These are phyloP conservation scores for Yamadazyma phyllophila DNA, from an alignment of 805 yeast genomes.

Conservation along the genomic window DNA sequence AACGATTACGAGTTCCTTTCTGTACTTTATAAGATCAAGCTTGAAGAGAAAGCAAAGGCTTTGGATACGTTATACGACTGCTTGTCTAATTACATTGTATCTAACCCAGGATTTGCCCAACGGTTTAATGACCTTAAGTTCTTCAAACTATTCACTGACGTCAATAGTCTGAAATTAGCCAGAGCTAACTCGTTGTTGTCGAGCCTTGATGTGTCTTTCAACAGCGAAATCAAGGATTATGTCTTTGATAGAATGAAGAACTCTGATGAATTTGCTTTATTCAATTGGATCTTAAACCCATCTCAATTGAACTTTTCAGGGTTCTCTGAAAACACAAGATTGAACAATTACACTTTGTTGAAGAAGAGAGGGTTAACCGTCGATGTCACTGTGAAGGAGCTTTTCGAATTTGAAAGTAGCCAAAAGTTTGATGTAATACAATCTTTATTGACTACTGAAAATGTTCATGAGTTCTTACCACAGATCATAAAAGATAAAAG, in stretches of 20 bases:
- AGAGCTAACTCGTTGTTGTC: slow-evolving; percentile 4
- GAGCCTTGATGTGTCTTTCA: slow-evolving; percentile 3
- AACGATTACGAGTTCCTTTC: slow-evolving; percentile 15
- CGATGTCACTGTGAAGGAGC: slow-evolving; percentile 4
- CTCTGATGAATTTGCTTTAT: not conserved
- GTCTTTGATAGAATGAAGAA: slow-evolving; percentile 8
- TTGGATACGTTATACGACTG: slow-evolving; percentile 6
- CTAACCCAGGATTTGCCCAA: slow-evolving; percentile 2
- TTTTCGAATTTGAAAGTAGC: slow-evolving; percentile 5
- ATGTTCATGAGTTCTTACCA: slow-evolving; percentile 3
- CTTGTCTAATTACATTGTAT: slow-evolving; percentile 8
- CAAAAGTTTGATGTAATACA: slow-evolving; percentile 6
- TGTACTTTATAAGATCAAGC: slow-evolving; percentile 3
- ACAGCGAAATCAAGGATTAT: slow-evolving; percentile 3
- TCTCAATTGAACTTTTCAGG: slow-evolving; percentile 9
- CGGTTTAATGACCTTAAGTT: slow-evolving; percentile 6
- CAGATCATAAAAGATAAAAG: slow-evolving; percentile 1
- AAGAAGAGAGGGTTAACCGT: slow-evolving; percentile 1
- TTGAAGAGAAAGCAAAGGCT: not conserved
- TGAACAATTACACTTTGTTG: slow-evolving; percentile 9
- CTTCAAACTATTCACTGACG: slow-evolving; percentile 5
- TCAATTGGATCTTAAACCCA: slow-evolving; percentile 13
- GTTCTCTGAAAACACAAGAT: slow-evolving; percentile 7
- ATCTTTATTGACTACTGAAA: slow-evolving; percentile 4
- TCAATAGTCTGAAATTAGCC: not conserved